Conservation (phyloP, 2,329 filamentous ascomycete species). For the Albifimbria verrucaria region DNA sequence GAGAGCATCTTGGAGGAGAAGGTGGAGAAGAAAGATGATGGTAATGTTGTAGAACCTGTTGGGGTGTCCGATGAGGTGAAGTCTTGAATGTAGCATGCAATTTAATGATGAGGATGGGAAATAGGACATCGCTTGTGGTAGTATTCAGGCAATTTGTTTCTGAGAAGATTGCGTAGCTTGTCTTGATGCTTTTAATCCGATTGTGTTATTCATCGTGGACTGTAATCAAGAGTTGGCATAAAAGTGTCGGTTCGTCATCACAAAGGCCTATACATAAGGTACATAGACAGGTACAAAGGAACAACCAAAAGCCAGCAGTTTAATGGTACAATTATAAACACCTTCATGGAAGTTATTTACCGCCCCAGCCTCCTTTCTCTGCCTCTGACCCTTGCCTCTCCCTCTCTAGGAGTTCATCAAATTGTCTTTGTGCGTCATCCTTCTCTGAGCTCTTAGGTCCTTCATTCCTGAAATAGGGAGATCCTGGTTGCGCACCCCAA, state of each 20-base stretch:
- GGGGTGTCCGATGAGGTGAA: slow-evolving; percentile 31
- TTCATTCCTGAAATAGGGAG: too few species aligned
- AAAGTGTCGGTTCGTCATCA: too few species aligned
- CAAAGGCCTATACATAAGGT: too few species aligned
- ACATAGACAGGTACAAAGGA: too few species aligned
- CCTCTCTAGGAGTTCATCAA: slow-evolving; percentile 45
- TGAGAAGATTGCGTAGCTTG: too few species aligned
- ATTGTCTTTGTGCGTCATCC: slow-evolving; percentile 47
- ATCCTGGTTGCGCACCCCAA: slow-evolving; percentile 24
- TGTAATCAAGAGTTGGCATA: too few species aligned
- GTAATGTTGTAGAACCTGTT: slow-evolving; percentile 29
- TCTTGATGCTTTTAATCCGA: too few species aligned
- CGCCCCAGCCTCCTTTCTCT: slow-evolving; percentile 23
- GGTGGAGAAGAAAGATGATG: slow-evolving; percentile 31
- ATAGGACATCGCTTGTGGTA: not conserved
- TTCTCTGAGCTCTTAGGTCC: slow-evolving; percentile 35
- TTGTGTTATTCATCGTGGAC: too few species aligned
- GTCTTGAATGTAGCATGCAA: slow-evolving; percentile 8
- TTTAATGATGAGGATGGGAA: not conserved
- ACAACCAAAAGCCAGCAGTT: not conserved
- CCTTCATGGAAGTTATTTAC: slow-evolving; percentile 8
- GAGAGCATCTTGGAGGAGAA: slow-evolving; percentile 39
- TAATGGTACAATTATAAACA: not conserved
- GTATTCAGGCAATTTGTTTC: too few species aligned
- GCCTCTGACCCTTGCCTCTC: slow-evolving; percentile 32